Evolutionary conservation across 2,329 filamentous ascomycete genomes (phyloP).

Genomic region (Fusarium protoensiforme): DNA sequence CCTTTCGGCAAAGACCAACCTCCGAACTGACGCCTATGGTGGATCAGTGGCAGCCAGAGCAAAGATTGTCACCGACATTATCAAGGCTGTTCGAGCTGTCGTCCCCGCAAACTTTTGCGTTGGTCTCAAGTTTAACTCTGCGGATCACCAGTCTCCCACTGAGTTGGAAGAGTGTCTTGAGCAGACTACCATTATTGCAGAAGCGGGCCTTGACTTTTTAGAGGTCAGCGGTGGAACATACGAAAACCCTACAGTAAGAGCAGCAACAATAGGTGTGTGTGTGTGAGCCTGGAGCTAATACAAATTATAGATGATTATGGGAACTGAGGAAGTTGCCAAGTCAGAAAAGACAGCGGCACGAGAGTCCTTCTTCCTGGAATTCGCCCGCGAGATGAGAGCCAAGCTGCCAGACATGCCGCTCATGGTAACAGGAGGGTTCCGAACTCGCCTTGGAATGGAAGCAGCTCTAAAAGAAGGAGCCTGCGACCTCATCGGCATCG

Average conservation of each 20-base stretch:
- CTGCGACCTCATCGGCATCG: slow-evolving; percentile 57
- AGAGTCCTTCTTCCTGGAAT: slow-evolving; percentile 77
- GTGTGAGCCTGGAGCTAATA: not conserved
- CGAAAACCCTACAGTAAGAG: slow-evolving; percentile 60
- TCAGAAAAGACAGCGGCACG: slow-evolving; percentile 59
- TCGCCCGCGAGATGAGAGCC: slow-evolving; percentile 63
- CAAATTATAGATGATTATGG: slow-evolving; percentile 48
- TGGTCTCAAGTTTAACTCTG: slow-evolving; percentile 67
- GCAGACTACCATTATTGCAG: slow-evolving; percentile 63
- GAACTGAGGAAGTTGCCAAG: slow-evolving; percentile 13
- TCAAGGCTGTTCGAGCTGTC: slow-evolving; percentile 53
- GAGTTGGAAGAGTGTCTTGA: slow-evolving; percentile 64
- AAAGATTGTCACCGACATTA: slow-evolving; percentile 62
- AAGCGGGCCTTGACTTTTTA: slow-evolving; percentile 70
- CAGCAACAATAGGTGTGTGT: not conserved
- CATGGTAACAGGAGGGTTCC: slow-evolving; percentile 73
- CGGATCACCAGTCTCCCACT: slow-evolving; percentile 61
- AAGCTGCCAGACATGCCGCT: slow-evolving; percentile 57
- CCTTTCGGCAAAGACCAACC: slow-evolving; percentile 61
- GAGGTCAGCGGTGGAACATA: slow-evolving; percentile 74
- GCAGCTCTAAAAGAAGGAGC: slow-evolving; percentile 49
- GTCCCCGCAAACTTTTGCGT: slow-evolving; percentile 58
- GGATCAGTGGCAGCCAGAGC: slow-evolving; percentile 61
- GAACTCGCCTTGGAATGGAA: slow-evolving; percentile 58
- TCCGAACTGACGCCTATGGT: slow-evolving; percentile 66